Conservation (phyloP, 306 rosid genomes). For the cucumber (Cucumis sativus) region DNA sequence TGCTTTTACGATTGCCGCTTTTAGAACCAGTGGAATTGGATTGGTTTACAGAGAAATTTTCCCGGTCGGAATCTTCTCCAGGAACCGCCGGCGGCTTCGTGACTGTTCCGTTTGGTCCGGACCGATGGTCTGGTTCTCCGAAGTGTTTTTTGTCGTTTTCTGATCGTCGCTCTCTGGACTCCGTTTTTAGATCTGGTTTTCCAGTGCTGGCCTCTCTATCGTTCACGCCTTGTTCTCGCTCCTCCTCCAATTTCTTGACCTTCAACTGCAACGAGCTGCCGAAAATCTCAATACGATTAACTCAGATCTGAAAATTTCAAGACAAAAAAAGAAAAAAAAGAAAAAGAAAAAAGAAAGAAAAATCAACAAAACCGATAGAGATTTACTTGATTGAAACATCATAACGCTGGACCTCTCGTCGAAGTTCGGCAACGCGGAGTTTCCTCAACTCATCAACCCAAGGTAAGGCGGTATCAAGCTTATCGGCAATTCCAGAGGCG, state of each 20-base stretch:
- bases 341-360: no score
- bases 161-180: conserved; percentile 23
- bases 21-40: conserved; percentile 75
- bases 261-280: conserved; percentile 57
- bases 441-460: conserved; percentile 60
- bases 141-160: conserved; percentile 28
- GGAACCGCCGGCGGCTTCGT: conserved; percentile 13
- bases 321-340: neutral
- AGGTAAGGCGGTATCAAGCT: conserved; percentile 29
- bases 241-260: conserved; percentile 61
- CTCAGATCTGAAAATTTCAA: conserved; percentile 32
- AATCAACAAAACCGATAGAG: neutral
- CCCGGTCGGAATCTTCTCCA: conserved; percentile 53
- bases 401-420: conserved; percentile 48
- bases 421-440: conserved; percentile 60
- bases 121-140: conserved; percentile 8
- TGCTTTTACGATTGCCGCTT: conserved; percentile 29
- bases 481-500: conserved; percentile 9
- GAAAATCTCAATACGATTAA: neutral
- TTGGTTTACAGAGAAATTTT: conserved; percentile 65
- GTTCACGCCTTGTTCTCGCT: conserved; percentile 18
- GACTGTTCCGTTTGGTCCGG: conserved; percentile 17
- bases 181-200: conserved; percentile 58
- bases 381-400: conserved; percentile 60
- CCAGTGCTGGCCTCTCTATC: conserved; percentile 20